These are phyloP conservation scores for Apiospora marii DNA, from an alignment of 2,329 filamentous ascomycete genomes.

Conservation along the genomic window DNA sequence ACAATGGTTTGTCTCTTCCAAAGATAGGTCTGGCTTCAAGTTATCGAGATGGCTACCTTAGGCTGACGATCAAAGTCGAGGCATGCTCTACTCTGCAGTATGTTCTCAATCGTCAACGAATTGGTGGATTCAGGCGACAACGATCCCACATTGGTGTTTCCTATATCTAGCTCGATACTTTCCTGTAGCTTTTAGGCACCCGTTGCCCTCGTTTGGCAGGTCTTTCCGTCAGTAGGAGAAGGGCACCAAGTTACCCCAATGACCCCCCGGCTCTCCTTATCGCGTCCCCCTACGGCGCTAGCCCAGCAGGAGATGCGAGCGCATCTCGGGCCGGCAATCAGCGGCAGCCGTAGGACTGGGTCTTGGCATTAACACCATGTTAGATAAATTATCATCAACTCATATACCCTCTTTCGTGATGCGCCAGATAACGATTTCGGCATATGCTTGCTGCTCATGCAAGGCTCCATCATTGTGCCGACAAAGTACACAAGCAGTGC, in stretches of 20 bases:
- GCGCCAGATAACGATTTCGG: neutral
- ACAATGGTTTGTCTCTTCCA: too few relatives aligned
- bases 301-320: neutral
- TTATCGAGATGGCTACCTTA: neutral
- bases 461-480: neutral
- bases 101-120: neutral
- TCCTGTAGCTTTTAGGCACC: too few relatives aligned
- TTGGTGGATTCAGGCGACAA: neutral
- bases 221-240: neutral
- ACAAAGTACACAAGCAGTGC: neutral
- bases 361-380: neutral
- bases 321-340: neutral
- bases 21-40: neutral
- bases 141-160: neutral
- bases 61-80: neutral
- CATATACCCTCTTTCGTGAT: neutral
- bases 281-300: neutral
- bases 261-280: neutral
- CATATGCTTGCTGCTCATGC: neutral
- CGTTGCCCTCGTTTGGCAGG: neutral
- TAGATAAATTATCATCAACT: neutral
- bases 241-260: conserved; percentile 3
- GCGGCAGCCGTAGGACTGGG: neutral
- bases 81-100: neutral
- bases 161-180: too few relatives aligned